A percentile compares a stretch with the other conserved stretches of the same genome.
phyloP scores from a whole-genome alignment of 495 filamentous ascomycete species.

The Podospora fimiseda region DNA sequence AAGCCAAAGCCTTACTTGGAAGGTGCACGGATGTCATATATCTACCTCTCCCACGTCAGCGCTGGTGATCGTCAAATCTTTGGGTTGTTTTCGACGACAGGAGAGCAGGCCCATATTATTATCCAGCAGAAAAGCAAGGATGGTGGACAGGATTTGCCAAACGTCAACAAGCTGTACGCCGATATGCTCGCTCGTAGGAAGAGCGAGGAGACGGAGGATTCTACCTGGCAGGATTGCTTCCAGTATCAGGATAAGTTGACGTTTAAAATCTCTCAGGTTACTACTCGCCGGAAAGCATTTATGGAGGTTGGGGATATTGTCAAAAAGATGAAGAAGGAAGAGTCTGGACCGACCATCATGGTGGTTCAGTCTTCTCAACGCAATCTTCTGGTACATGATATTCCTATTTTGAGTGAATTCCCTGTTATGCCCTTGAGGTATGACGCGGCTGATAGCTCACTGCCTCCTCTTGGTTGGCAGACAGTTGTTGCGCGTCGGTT shows the following conservation, averaged over 20 bases:
- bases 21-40: constrained; percentile 60
- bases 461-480: constrained; percentile 93
- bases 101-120: constrained; percentile 74
- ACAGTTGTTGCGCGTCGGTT: constrained; percentile 78
- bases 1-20: constrained; percentile 69
- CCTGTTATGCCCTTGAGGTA: constrained; percentile 74
- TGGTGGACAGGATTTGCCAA: constrained; percentile 71
- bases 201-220: constrained; percentile 54
- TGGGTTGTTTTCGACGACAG: constrained; percentile 80
- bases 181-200: constrained; percentile 61
- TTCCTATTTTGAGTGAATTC: constrained; percentile 78
- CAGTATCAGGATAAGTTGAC: constrained; percentile 80
- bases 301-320: constrained; percentile 77
- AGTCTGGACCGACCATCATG: constrained; percentile 67
- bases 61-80: constrained; percentile 89
- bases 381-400: constrained; percentile 71
- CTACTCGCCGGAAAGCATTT: constrained; percentile 78
- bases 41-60: constrained; percentile 88
- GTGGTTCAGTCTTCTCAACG: constrained; percentile 88
- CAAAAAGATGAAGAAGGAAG: constrained; percentile 82
- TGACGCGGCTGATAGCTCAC: constrained; percentile 75
- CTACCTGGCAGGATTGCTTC: constrained; percentile 71
- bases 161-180: constrained; percentile 83
- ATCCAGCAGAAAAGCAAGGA: constrained; percentile 75
- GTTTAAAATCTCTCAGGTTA: constrained; percentile 82